Conservation (phyloP, 2,329 filamentous ascomycete species). For the Aureobasidium sp. region DNA sequence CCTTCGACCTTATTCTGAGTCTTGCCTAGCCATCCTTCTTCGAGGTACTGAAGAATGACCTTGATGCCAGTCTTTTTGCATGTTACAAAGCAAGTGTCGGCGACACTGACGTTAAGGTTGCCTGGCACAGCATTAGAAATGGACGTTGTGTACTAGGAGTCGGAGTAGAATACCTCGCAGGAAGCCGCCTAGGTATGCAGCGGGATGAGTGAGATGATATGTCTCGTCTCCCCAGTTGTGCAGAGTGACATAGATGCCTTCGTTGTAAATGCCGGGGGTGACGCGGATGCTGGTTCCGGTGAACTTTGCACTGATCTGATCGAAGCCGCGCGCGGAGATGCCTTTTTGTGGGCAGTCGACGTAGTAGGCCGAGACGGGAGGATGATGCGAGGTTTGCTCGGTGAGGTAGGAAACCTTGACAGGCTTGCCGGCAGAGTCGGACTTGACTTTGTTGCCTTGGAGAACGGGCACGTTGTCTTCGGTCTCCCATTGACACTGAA, state of each 20-base stretch:
- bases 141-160: background rate
- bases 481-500: constrained; percentile 88
- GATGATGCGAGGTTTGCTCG: constrained; percentile 96
- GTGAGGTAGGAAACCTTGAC: constrained; percentile 89
- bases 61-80: constrained; percentile 89
- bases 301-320: constrained; percentile 96
- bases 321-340: constrained; percentile 79
- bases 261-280: constrained; percentile 82
- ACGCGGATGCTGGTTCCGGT: constrained; percentile 93
- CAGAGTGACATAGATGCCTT: constrained; percentile 89
- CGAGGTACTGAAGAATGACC: constrained; percentile 83
- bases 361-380: constrained; percentile 92
- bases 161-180: constrained; percentile 54
- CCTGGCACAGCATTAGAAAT: constrained; percentile 32
- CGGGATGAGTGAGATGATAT: constrained; percentile 90
- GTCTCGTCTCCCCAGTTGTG: constrained; percentile 76
- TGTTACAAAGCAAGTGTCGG: constrained; percentile 80
- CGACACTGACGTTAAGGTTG: constrained; percentile 81
- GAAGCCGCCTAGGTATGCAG: constrained; percentile 85
- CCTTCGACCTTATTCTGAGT: constrained; percentile 88
- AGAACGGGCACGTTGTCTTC: constrained; percentile 66
- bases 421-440: constrained; percentile 36
- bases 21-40: constrained; percentile 90
- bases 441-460: constrained; percentile 26
- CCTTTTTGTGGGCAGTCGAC: constrained; percentile 89